Percentiles rank a stretch among this genome's conserved stretches.
These are phyloP conservation scores for Diaporthe helianthi DNA, from an alignment of 2,329 filamentous ascomycete genomes.

Conservation along the genomic window DNA sequence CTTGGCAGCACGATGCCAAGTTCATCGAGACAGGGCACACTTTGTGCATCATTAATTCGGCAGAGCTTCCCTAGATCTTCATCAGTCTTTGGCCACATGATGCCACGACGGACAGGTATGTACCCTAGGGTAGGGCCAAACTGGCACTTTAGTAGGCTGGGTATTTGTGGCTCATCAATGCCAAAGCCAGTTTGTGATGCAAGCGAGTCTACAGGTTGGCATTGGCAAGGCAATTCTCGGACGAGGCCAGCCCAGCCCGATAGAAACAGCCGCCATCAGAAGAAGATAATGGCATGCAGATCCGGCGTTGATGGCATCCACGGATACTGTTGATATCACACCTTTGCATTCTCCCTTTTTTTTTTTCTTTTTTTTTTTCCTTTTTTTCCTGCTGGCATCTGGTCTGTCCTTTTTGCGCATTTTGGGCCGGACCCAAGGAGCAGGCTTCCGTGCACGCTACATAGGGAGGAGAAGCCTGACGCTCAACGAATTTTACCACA, in stretches of 20 bases:
- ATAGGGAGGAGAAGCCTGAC: conserved; percentile 15
- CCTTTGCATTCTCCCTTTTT: neutral
- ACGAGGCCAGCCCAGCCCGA: neutral
- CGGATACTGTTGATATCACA: neutral
- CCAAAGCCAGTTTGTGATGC: conserved; percentile 22
- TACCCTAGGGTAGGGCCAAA: conserved; percentile 11
- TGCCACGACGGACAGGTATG: neutral
- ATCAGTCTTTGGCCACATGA: neutral
- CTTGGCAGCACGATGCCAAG: conserved; percentile 22
- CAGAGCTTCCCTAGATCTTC: neutral
- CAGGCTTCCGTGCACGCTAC: conserved; percentile 16
- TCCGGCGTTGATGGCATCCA: neutral
- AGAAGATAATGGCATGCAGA: conserved; percentile 17
- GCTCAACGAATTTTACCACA: neutral
- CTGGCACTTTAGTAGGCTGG: neutral
- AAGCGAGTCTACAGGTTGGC: conserved; percentile 26
- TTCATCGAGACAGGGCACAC: conserved; percentile 12
- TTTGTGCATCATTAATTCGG: no score
- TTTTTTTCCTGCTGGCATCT: neutral
- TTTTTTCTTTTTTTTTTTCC: neutral
- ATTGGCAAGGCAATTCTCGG: conserved; percentile 17
- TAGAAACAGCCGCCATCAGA: neutral
- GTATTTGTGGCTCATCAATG: conserved; percentile 18
- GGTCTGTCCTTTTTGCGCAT: neutral
- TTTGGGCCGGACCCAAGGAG: conserved; percentile 14